These are phyloP conservation scores for Neoconidiobolus thromboides DNA, from an alignment of 371 early-diverging fungal species.

Conservation along the genomic window DNA sequence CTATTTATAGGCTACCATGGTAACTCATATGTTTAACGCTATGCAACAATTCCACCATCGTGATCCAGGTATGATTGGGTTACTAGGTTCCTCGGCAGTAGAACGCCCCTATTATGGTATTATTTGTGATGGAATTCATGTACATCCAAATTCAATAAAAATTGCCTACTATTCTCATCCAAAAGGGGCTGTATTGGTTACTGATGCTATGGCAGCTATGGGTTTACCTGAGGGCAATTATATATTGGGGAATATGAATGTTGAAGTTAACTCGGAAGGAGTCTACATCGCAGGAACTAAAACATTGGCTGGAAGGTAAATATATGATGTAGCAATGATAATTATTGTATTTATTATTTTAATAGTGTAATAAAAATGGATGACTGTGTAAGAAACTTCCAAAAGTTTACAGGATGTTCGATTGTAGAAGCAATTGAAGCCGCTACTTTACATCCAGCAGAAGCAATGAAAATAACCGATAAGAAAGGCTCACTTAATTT, in stretches of 20 bases:
- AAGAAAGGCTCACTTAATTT: slow-evolving; percentile 51
- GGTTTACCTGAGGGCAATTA: slow-evolving; percentile 56
- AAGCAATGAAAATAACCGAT: slow-evolving; percentile 44
- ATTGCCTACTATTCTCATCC: slow-evolving; percentile 63
- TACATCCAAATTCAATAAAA: slow-evolving; percentile 58
- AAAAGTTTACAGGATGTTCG: slow-evolving; percentile 54
- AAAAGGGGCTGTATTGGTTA: slow-evolving; percentile 45
- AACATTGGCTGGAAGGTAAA: slow-evolving; percentile 49
- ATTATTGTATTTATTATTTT: slow-evolving; percentile 13
- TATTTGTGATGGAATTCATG: slow-evolving; percentile 62
- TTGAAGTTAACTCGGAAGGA: slow-evolving; percentile 34
- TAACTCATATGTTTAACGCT: slow-evolving; percentile 72
- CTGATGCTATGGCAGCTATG: slow-evolving; percentile 60
- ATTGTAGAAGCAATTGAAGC: slow-evolving; percentile 68
- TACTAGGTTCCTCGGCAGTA: slow-evolving; percentile 34
- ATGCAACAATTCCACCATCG: slow-evolving; percentile 72
- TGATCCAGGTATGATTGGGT: slow-evolving; percentile 56
- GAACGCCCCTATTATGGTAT: slow-evolving; percentile 55
- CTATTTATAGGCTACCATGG: slow-evolving; percentile 11
- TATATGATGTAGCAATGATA: neutral
- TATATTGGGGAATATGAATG: slow-evolving; percentile 43
- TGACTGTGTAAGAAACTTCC: slow-evolving; percentile 59
- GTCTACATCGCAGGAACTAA: slow-evolving; percentile 61
- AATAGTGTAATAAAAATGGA: slow-evolving; percentile 44
- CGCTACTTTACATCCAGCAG: slow-evolving; percentile 67